phyloP scores from a whole-genome alignment of 441 rosid species.

The Pelargonium fulgidum region DNA sequence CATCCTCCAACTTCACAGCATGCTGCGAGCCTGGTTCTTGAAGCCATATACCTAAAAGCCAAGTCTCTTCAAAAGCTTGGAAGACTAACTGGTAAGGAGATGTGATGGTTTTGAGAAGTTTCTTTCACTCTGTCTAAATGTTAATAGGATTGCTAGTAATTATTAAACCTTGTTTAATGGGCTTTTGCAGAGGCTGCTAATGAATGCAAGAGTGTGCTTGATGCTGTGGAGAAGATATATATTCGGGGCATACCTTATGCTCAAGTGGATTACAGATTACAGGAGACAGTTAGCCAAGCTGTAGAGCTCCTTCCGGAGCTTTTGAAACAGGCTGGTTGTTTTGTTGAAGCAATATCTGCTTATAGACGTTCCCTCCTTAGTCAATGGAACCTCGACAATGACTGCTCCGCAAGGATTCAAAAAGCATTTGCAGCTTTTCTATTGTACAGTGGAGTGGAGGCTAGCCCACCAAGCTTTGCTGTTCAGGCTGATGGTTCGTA shows the following conservation, averaged over 20 bases:
- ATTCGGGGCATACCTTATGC: slow-evolving; percentile 70
- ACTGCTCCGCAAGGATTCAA: slow-evolving; percentile 72
- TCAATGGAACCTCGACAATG: slow-evolving; percentile 76
- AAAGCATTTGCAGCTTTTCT: slow-evolving; percentile 74
- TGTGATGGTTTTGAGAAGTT: background rate
- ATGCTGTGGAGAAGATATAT: slow-evolving; percentile 74
- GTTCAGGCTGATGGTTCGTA: slow-evolving; percentile 69
- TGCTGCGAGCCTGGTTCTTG: slow-evolving; percentile 76
- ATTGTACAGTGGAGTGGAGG: slow-evolving; percentile 79
- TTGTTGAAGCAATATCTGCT: slow-evolving; percentile 58
- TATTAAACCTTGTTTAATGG: slow-evolving; percentile 20
- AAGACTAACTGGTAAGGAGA: slow-evolving; percentile 51
- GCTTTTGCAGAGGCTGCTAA: slow-evolving; percentile 66
- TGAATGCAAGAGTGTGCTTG: slow-evolving; percentile 79
- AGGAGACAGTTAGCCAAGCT: slow-evolving; percentile 75
- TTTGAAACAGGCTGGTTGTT: slow-evolving; percentile 67
- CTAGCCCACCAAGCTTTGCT: slow-evolving; percentile 68
- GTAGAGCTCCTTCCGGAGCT: slow-evolving; percentile 82
- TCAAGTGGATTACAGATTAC: slow-evolving; percentile 61
- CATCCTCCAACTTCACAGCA: slow-evolving; percentile 32
- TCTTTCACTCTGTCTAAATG: background rate
- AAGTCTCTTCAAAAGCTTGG: slow-evolving; percentile 90
- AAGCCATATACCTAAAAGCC: slow-evolving; percentile 80
- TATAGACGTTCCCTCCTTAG: slow-evolving; percentile 84
- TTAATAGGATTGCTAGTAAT: slow-evolving; percentile 3